Evolutionary conservation across 1,139 yeast genomes (phyloP).

Genomic region (Geotrichum cucujoidarum): DNA sequence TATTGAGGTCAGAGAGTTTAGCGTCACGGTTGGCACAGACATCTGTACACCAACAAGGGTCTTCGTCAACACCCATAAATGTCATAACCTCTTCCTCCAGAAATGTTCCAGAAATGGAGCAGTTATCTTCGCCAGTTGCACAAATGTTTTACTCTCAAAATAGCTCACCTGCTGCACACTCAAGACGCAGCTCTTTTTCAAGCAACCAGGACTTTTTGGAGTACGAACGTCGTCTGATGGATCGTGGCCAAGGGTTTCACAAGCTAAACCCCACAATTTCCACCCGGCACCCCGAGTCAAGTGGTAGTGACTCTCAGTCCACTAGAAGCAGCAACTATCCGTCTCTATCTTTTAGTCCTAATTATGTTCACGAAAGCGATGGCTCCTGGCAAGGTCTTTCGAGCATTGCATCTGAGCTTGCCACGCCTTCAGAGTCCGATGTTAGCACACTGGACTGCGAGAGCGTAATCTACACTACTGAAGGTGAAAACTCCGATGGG

Average conservation of each 20-base stretch:
- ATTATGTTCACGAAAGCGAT: background rate
- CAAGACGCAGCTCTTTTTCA: background rate
- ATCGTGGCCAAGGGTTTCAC: background rate
- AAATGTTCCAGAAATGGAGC: constrained; percentile 6
- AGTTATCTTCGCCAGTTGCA: constrained; percentile 1
- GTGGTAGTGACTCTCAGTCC: background rate
- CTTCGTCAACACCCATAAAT: no score
- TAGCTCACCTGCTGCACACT: background rate
- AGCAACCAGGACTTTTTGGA: constrained; percentile 5
- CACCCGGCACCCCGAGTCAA: background rate
- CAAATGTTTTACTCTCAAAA: constrained; percentile 1
- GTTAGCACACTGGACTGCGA: constrained; percentile 5
- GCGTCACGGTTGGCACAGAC: no score
- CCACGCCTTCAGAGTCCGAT: constrained; percentile 6
- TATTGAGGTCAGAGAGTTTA: background rate
- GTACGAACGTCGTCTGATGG: constrained; percentile 2
- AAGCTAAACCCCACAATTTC: background rate
- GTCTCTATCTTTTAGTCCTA: background rate
- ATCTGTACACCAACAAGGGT: no score
- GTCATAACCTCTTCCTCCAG: no score
- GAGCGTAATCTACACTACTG: background rate
- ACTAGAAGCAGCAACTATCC: constrained; percentile 1
- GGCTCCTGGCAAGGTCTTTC: constrained; percentile 5
- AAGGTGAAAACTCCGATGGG: background rate
- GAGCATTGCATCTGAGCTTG: background rate